Base-by-base conservation (phyloP, 768 basidiomycete species). In the Kwoniella europaea region DNA sequence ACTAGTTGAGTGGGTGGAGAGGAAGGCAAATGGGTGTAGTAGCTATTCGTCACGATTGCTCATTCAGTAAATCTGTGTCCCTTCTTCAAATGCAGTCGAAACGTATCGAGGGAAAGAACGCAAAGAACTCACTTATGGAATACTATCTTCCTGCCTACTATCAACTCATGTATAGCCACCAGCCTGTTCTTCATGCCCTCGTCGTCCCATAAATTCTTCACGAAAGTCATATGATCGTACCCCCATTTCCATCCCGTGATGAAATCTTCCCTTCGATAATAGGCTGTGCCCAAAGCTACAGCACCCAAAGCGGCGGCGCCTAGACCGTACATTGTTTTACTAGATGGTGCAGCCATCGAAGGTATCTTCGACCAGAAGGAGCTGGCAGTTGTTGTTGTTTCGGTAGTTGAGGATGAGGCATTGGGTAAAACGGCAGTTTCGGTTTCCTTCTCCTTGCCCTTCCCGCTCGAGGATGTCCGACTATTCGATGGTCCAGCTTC, bases 171-270 rank as follows among this genome's bases (percentile, higher is more conserved):
- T 62, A 97, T 82, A 35, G 85, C 85, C 29, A 90, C 88, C 63
- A 96, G 76, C 22, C 94, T 87, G 68, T 79, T 84, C 50, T 86
- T 86, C 83, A 94, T 85, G 10, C 84, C 86, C 22, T 86, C 86
- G 74, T 90, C 88, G 75, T 95, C 90, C 94, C 94, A 96, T 41
- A 97, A 84, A 74, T 87, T 91, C 54, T 91, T 89, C 10, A 95
- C 90, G 82, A 91, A 98, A 78, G 90, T 91, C 89, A 97, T 88
- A 82, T 98, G 94, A 75, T 95, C 94, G 41, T 87, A 89, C 2
- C 90, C 90, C 90, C 90, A 94, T 12, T 86, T 84, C 75, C 91
- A 91, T 2, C 91, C 89, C 54, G 86, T 86, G 6, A 87, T 87
- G 41, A 97, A 84, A 29, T 93, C 91, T 13, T 92, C 89, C 63